These are phyloP conservation scores for Penicillium parvum DNA, from an alignment of 495 filamentous ascomycete species.

Conservation along the genomic window DNA sequence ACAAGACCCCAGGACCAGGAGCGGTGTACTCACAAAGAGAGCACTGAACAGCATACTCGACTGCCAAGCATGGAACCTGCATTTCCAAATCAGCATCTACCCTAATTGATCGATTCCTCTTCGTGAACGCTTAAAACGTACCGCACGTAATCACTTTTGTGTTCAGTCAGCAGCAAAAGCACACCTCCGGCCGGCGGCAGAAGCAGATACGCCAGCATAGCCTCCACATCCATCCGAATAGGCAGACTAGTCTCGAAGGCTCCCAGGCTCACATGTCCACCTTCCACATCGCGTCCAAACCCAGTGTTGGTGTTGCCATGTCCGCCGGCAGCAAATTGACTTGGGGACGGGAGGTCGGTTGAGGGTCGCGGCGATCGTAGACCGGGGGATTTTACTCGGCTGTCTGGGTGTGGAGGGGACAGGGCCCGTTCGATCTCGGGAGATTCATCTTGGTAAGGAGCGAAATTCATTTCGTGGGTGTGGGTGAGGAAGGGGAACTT, in stretches of 20 bases:
- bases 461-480: slow-evolving; percentile 76
- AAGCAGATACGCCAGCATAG: slow-evolving; percentile 82
- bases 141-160: slow-evolving; percentile 96
- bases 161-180: slow-evolving; percentile 77
- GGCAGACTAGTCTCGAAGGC: slow-evolving; percentile 78
- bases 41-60: slow-evolving; percentile 79
- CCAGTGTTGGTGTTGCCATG: slow-evolving; percentile 33
- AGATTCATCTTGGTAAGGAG: slow-evolving; percentile 86
- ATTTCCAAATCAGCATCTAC: slow-evolving; percentile 6
- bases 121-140: slow-evolving; percentile 35
- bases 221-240: slow-evolving; percentile 80
- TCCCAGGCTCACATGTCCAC: slow-evolving; percentile 63
- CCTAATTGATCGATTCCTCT: background rate
- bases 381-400: slow-evolving; percentile 47
- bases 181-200: slow-evolving; percentile 85
- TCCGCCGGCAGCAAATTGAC: slow-evolving; percentile 35
- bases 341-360: slow-evolving; percentile 40
- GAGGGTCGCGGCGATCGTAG: slow-evolving; percentile 37
- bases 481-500: slow-evolving; percentile 2
- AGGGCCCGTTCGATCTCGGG: slow-evolving; percentile 71
- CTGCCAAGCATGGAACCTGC: slow-evolving; percentile 95
- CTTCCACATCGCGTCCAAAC: slow-evolving; percentile 36
- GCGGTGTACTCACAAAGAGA: slow-evolving; percentile 67
- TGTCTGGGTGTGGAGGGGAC: slow-evolving; percentile 56
- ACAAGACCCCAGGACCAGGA: too few relatives aligned